These are phyloP conservation scores for Pneumocystis canis DNA, from an alignment of 1,139 yeast genomes.

Conservation along the genomic window DNA sequence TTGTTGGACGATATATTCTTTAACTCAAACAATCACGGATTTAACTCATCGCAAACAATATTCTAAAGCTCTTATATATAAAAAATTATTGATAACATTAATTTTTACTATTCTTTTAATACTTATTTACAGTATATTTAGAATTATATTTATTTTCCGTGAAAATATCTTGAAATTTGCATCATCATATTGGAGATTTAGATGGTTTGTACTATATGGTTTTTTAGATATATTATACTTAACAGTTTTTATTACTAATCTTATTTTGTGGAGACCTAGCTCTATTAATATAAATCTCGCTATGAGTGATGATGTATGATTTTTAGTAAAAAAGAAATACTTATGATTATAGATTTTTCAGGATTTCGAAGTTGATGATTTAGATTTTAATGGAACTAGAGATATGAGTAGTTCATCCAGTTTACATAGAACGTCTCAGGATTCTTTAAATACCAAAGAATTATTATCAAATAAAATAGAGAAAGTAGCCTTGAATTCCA, in stretches of 20 bases:
- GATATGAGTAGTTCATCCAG: neutral
- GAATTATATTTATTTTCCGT: slow-evolving; percentile 55
- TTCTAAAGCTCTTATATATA: slow-evolving; percentile 79
- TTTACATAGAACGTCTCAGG: neutral
- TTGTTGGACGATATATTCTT: slow-evolving; percentile 54
- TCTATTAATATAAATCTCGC: slow-evolving; percentile 91
- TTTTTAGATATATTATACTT: slow-evolving; percentile 70
- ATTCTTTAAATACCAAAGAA: no score
- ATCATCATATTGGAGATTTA: slow-evolving; percentile 85
- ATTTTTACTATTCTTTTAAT: slow-evolving; percentile 47
- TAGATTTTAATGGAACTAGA: slow-evolving; percentile 20
- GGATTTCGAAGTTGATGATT: slow-evolving; percentile 35
- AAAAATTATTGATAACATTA: slow-evolving; percentile 57
- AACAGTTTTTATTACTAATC: slow-evolving; percentile 65
- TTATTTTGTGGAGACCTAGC: slow-evolving; percentile 95
- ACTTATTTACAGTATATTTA: slow-evolving; percentile 48
- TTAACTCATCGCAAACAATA: slow-evolving; percentile 76
- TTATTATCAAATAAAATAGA: no score
- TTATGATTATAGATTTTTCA: slow-evolving; percentile 40
- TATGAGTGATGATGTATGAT: slow-evolving; percentile 55
- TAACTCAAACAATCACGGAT: slow-evolving; percentile 52
- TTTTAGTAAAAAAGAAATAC: neutral
- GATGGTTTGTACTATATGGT: slow-evolving; percentile 78
- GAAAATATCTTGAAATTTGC: slow-evolving; percentile 60
- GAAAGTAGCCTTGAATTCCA: neutral